Percentiles rank a stretch among this genome's conserved stretches.
phyloP scores from a whole-genome alignment of 805 yeast genomes.

The Kazachstania bromeliacearum region DNA sequence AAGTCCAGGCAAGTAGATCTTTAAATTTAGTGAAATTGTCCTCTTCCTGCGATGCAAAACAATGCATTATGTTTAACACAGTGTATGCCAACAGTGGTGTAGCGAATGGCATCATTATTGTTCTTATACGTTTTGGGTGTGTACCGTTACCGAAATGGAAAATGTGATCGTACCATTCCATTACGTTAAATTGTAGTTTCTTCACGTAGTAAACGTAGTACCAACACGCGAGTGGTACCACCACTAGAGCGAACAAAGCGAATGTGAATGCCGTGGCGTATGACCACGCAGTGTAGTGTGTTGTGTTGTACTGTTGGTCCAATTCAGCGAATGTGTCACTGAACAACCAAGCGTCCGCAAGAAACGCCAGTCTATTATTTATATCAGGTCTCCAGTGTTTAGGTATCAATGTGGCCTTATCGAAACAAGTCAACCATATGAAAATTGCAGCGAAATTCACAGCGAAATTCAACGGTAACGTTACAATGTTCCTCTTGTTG shows the following conservation, averaged over 20 bases:
- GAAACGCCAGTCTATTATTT: constrained; percentile 39
- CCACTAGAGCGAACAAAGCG: constrained; percentile 6
- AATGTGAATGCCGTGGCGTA: constrained; percentile 13
- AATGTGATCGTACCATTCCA: constrained; percentile 20
- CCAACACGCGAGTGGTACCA: constrained; percentile 22
- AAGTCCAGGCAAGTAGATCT: constrained; percentile 52
- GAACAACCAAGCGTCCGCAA: constrained; percentile 22
- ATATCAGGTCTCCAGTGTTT: constrained; percentile 43
- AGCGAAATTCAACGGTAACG: constrained; percentile 36
- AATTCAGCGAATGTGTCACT: constrained; percentile 28
- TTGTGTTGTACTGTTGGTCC: constrained; percentile 11
- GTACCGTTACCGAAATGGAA: constrained; percentile 14
- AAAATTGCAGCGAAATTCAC: constrained; percentile 45
- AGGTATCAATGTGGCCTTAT: constrained; percentile 52
- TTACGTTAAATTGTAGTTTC: constrained; percentile 13
- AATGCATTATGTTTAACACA: constrained; percentile 38
- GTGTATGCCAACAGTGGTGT: constrained; percentile 35
- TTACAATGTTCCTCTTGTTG: constrained; percentile 33
- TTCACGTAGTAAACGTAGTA: constrained; percentile 19
- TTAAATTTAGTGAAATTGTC: constrained; percentile 34
- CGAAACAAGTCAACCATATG: constrained; percentile 47
- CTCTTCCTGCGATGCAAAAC: constrained; percentile 31
- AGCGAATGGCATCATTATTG: constrained; percentile 26
- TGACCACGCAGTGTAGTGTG: constrained; percentile 8
- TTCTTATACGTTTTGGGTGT: constrained; percentile 9